Percentiles rank a stretch among this genome's conserved stretches.
phyloP scores from a whole-genome alignment of 192 early-diverging fungal species.

The Allomyces macrogynus region DNA sequence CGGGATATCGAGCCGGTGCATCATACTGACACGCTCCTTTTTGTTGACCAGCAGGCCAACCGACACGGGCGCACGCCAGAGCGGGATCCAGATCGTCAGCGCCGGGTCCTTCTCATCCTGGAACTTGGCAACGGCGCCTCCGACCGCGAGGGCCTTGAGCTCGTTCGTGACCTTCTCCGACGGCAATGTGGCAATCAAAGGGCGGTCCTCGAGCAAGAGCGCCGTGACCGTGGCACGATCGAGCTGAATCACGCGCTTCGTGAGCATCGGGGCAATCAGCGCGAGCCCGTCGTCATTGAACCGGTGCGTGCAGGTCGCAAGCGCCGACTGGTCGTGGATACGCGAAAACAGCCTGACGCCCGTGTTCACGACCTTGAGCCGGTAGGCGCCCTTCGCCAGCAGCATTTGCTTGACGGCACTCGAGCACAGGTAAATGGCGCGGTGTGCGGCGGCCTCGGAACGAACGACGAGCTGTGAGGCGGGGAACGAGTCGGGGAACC shows the following conservation, averaged over 20 bases:
- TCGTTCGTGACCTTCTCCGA: background rate
- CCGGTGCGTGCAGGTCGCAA: background rate
- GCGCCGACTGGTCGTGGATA: slow-evolving; percentile 7
- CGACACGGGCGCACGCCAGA: slow-evolving; percentile 26
- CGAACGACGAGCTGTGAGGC: slow-evolving; percentile 71
- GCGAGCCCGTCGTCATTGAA: slow-evolving; percentile 3
- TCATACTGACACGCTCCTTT: slow-evolving; percentile 16
- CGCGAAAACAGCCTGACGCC: slow-evolving; percentile 76
- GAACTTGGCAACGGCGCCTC: background rate
- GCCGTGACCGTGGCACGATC: background rate
- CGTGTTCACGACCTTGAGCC: slow-evolving; percentile 72
- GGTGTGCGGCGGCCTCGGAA: slow-evolving; percentile 42
- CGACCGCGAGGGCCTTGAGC: background rate
- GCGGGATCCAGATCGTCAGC: slow-evolving; percentile 15
- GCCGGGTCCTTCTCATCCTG: slow-evolving; percentile 6
- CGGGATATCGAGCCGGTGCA: slow-evolving; percentile 11
- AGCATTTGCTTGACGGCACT: slow-evolving; percentile 56
- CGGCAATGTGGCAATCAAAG: background rate
- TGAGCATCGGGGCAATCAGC: background rate
- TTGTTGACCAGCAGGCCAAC: slow-evolving; percentile 27
- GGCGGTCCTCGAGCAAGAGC: background rate
- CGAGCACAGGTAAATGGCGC: slow-evolving; percentile 69
- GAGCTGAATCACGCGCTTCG: background rate
- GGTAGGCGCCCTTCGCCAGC: slow-evolving; percentile 28
- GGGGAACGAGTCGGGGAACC: slow-evolving; percentile 52